Evolutionary conservation across 2,329 filamentous ascomycete genomes (phyloP).

Genomic region (Pseudogymnoascus sp.): DNA sequence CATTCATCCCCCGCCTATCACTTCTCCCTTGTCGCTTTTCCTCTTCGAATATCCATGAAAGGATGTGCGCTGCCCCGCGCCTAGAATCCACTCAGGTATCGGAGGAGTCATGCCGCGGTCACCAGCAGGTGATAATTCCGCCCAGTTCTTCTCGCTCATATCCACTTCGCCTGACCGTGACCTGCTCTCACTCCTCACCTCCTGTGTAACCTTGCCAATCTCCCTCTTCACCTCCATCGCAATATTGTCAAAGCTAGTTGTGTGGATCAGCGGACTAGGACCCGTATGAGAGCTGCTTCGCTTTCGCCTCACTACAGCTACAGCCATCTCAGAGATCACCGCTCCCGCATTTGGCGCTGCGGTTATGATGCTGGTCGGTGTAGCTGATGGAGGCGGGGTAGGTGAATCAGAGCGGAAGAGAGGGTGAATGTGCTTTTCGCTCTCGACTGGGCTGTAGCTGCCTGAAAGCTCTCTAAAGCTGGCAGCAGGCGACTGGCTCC

Average conservation of each 20-base stretch:
- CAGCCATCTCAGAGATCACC: conserved; percentile 51
- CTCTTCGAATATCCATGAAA: conserved; percentile 42
- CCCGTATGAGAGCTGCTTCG: conserved; percentile 48
- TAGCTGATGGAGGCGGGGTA: conserved; percentile 57
- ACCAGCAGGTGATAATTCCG: background rate
- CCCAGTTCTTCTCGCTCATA: background rate
- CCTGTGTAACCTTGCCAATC: conserved; percentile 19
- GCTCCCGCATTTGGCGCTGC: conserved; percentile 65
- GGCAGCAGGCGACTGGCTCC: conserved; percentile 28
- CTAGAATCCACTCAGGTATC: conserved; percentile 56
- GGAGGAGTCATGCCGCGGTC: conserved; percentile 53
- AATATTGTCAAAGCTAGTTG: conserved; percentile 44
- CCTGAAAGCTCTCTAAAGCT: conserved; percentile 20
- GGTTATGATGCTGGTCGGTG: conserved; percentile 64
- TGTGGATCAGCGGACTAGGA: conserved; percentile 45
- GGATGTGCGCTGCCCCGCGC: conserved; percentile 46
- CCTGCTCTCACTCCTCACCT: conserved; percentile 18
- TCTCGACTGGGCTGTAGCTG: conserved; percentile 28
- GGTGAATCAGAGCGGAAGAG: conserved; percentile 70
- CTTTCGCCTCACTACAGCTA: conserved; percentile 47
- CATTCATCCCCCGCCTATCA: background rate
- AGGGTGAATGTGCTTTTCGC: conserved; percentile 69
- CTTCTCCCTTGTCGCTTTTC: conserved; percentile 24
- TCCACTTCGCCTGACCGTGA: conserved; percentile 6
- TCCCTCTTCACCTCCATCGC: conserved; percentile 26